A percentile compares a stretch with the other conserved stretches of the same genome.
These are phyloP conservation scores for Mycena chlorophos DNA, from an alignment of 768 basidiomycete species.

Conservation along the genomic window DNA sequence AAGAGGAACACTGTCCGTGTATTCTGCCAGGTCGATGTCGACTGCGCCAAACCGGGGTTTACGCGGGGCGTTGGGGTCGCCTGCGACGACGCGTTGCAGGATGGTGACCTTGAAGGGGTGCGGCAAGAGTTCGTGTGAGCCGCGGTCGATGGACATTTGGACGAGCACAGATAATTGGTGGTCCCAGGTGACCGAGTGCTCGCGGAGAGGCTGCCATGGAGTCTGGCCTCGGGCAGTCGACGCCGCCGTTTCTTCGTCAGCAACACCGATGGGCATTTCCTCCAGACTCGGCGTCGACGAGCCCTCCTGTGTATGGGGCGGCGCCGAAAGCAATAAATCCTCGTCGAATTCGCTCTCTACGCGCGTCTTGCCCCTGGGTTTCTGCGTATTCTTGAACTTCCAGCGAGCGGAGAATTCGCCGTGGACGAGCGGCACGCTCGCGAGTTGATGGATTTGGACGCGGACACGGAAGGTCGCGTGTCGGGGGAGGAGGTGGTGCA, in stretches of 20 bases:
- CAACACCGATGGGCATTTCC: background rate
- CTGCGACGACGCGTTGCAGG: constrained; percentile 58
- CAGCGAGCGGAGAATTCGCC: constrained; percentile 72
- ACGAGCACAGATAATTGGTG: constrained; percentile 57
- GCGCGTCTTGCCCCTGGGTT: constrained; percentile 25
- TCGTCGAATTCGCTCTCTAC: constrained; percentile 26
- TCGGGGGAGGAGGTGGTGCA: constrained; percentile 60
- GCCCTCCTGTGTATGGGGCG: background rate
- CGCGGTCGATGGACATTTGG: constrained; percentile 59
- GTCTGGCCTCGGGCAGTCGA: constrained; percentile 62
- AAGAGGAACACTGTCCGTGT: constrained; percentile 41
- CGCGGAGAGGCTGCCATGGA: constrained; percentile 55
- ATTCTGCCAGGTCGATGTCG: constrained; percentile 74
- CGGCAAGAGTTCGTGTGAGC: constrained; percentile 50
- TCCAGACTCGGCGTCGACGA: background rate
- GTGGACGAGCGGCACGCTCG: constrained; percentile 67
- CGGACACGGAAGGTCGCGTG: constrained; percentile 67
- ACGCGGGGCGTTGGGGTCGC: constrained; percentile 54
- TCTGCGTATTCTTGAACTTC: constrained; percentile 63
- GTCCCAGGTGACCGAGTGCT: constrained; percentile 67
- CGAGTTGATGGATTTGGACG: constrained; percentile 64
- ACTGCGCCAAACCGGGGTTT: constrained; percentile 66
- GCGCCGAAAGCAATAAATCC: constrained; percentile 4
- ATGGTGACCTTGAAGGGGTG: constrained; percentile 67
- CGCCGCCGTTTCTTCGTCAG: constrained; percentile 6